A percentile compares a stretch with the other conserved stretches of the same genome.
Evolutionary conservation across 441 rosid genomes (phyloP).

Genomic region (Populus tomentosa): DNA sequence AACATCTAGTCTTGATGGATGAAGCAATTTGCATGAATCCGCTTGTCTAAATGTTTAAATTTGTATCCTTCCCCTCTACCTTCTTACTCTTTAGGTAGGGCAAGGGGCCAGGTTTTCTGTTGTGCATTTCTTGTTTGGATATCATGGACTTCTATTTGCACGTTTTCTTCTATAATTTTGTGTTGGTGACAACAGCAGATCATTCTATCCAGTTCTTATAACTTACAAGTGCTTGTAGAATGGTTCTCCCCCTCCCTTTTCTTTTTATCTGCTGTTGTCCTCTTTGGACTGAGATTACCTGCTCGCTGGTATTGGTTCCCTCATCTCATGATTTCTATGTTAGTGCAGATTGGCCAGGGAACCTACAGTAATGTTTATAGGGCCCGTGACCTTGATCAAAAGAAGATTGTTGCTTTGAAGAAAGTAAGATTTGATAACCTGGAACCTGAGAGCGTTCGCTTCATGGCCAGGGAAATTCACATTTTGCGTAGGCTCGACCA

Average conservation of each 20-base stretch:
- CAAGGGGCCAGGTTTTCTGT: not conserved
- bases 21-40: not conserved
- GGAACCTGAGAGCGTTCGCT: conserved; percentile 71
- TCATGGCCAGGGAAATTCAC: conserved; percentile 87
- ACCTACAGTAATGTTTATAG: conserved; percentile 95
- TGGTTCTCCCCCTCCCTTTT: not conserved
- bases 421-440: conserved; percentile 89
- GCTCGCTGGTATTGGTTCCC: not conserved
- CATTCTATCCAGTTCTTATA: not conserved
- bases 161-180: not conserved
- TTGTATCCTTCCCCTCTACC: not conserved
- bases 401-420: conserved; percentile 83
- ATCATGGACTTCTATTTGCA: not conserved
- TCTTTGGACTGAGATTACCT: conserved; percentile 7
- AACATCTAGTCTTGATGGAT: not conserved
- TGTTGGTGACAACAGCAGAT: not conserved
- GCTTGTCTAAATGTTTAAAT: not conserved
- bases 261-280: not conserved
- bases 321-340: conserved; percentile 15
- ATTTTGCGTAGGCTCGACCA: conserved; percentile 93
- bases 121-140: not conserved
- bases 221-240: not conserved
- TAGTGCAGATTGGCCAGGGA: conserved; percentile 95
- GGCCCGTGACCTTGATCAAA: conserved; percentile 87
- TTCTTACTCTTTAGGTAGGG: not conserved